Conservation (phyloP, 768 basidiomycete species). For the Chalciporus pseudorubinellus region DNA sequence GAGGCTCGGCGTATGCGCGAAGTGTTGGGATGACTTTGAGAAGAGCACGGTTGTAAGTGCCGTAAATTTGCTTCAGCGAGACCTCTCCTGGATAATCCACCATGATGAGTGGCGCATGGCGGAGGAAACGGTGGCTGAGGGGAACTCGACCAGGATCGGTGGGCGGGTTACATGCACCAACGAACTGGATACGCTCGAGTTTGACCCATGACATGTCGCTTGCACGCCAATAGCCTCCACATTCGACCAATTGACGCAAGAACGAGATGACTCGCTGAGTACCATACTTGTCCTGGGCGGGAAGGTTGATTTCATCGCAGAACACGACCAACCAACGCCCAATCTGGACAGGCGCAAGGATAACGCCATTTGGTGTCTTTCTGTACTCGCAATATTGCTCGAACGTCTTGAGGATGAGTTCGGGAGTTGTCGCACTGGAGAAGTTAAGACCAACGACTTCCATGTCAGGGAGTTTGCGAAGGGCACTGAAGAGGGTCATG, state of each 20-base stretch:
- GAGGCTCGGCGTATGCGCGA: constrained; percentile 87
- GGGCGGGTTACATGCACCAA: constrained; percentile 98
- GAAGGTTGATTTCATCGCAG: constrained; percentile 99
- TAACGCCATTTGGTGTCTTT: constrained; percentile 97
- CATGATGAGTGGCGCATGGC: constrained; percentile 97
- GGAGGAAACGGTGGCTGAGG: constrained; percentile 93
- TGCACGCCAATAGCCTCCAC: constrained; percentile 91
- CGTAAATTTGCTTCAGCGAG: constrained; percentile 97
- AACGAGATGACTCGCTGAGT: constrained; percentile 99
- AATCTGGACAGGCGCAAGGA: constrained; percentile 90
- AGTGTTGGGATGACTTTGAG: constrained; percentile 95
- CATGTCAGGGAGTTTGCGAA: constrained; percentile 97
- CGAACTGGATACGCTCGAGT: constrained; percentile 98
- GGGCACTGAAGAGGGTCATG: constrained; percentile 97
- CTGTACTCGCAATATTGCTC: constrained; percentile 99
- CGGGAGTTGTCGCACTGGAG: constrained; percentile 97
- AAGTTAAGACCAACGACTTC: constrained; percentile 99
- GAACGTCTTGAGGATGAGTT: constrained; percentile 97
- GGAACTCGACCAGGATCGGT: constrained; percentile 99
- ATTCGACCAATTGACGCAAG: constrained; percentile 94
- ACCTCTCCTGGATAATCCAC: constrained; percentile 98
- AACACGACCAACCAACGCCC: constrained; percentile 99
- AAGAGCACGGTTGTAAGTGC: constrained; percentile 93
- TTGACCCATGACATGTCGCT: constrained; percentile 97
- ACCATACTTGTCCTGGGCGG: constrained; percentile 95